Evolutionary conservation across 2,329 filamentous ascomycete genomes (phyloP).

Genomic region (Ophiobolus disseminans): DNA sequence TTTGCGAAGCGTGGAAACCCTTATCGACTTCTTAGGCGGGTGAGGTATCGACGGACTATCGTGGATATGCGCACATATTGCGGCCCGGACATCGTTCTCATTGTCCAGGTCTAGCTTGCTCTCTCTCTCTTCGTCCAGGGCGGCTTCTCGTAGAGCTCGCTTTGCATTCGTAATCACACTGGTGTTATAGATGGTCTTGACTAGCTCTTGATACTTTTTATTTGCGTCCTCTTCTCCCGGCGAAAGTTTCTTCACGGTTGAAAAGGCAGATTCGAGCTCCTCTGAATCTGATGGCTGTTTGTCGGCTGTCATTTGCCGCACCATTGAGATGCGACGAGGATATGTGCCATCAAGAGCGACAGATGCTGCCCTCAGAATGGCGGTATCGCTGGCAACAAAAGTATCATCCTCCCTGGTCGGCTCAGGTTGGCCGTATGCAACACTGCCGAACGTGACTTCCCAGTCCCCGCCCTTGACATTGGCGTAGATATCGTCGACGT

Average conservation of each 20-base stretch:
- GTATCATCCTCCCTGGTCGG: constrained; percentile 45
- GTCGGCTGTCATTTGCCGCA: constrained; percentile 51
- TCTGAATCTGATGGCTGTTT: constrained; percentile 39
- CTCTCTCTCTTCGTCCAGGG: constrained; percentile 33
- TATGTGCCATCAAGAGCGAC: constrained; percentile 17
- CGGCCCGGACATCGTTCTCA: constrained; percentile 54
- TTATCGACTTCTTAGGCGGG: constrained; percentile 57
- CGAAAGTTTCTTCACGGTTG: constrained; percentile 52
- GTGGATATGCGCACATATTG: constrained; percentile 59
- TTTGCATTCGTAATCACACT: constrained; percentile 40
- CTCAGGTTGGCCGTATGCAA: constrained; percentile 38
- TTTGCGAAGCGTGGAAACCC: constrained; percentile 58
- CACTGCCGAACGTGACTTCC: constrained; percentile 58
- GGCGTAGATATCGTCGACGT: constrained; percentile 62
- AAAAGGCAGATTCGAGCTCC: constrained; percentile 45
- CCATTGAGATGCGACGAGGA: constrained; percentile 26
- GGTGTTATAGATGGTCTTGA: constrained; percentile 44
- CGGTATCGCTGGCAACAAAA: constrained; percentile 55
- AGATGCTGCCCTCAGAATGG: constrained; percentile 54
- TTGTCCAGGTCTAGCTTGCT: constrained; percentile 49
- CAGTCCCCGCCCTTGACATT: constrained; percentile 61
- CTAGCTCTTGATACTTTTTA: constrained; percentile 51
- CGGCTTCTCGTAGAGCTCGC: constrained; percentile 30
- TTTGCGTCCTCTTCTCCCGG: constrained; percentile 55
- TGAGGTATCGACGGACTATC: constrained; percentile 58